Evolutionary conservation across 306 rosid genomes (phyloP).

Genomic region (Astragalus glycyphyllos): DNA sequence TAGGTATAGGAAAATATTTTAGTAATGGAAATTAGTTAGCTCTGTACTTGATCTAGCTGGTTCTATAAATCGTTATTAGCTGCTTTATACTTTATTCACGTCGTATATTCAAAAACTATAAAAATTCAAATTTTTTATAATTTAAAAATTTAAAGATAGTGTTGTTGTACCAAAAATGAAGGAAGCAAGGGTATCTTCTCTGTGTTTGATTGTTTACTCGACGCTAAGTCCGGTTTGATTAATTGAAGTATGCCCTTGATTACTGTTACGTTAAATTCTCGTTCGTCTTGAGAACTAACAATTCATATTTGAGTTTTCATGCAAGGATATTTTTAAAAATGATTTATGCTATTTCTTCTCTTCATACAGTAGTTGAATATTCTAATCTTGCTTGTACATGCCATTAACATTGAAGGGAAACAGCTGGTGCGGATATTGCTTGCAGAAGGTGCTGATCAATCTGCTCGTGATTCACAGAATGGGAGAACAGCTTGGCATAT

Average conservation of each 20-base stretch:
- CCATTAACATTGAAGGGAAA: conserved; percentile 77
- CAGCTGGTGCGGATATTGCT: conserved; percentile 88
- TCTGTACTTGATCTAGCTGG: conserved; percentile 8
- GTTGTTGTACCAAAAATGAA: no score
- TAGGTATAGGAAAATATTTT: no score
- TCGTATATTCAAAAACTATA: neutral
- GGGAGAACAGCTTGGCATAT: conserved; percentile 95
- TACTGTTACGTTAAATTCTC: neutral
- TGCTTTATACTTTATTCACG: conserved; percentile 13
- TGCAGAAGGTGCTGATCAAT: conserved; percentile 89
- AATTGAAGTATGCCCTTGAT: no score
- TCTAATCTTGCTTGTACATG: conserved; percentile 44
- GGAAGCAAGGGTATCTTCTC: no score
- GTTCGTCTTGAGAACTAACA: conserved; percentile 1
- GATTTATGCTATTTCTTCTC: conserved; percentile 5
- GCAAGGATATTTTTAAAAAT: conserved; percentile 7
- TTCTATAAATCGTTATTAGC: neutral
- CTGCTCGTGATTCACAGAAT: conserved; percentile 87
- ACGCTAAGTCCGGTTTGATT: no score
- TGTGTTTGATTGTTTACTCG: no score
- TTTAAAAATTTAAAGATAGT: no score
- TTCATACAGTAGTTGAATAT: conserved; percentile 3
- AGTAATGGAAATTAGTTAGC: neutral
- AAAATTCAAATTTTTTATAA: no score
- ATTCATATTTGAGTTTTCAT: conserved; percentile 21